Base-by-base conservation (phyloP, 148 eudicot genomes). In the Cornus controversa region DNA sequence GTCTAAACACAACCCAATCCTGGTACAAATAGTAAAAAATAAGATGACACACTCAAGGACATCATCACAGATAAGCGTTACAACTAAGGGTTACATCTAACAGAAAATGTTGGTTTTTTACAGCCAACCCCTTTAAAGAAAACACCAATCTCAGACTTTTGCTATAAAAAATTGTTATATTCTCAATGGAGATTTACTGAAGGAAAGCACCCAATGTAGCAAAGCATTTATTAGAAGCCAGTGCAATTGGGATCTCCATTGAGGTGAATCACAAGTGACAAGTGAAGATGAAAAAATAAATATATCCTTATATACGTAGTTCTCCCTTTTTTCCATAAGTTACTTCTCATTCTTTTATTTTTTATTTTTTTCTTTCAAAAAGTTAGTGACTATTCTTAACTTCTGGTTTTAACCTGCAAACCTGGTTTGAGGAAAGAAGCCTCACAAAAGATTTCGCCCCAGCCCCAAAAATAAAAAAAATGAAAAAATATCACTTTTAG, bases 1-100 rank as follows among this genome's bases (percentile, higher is more conserved):
- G 99, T 78, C 96, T 87, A 80, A 89, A 93, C 31, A 87, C 98
- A 83, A 91, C 84, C 99, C 99, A 95, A 58, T 91, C 85, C 98
- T 95, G 87, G 76, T 37, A 76, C 37, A 68, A n/a, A 69, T 66
- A 75, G 64, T 20, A 58, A 4, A 16, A 65, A 31, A 20, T 54
- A 42, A 70, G 75, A 20, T 8, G 23, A 68, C 24, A 24, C 24
- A 72, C 69, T 73, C 23, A n/a, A 28, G 10, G 26, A 26, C n/a
- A 73, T 69, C 54, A 69, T 78, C 23, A 27, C 68, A 31, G 11
- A 15, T 31, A 34, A 67, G 8, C 28, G 27, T 40, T 70, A n/a
- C 4, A 69, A 37, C 3, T 11, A 62, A 73, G n/a, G 60, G 25
- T 45, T 14, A 28, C 28, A 5, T n/a, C 64, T 20, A 53, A 68